Evolutionary conservation across 2,329 filamentous ascomycete species (phyloP), one percentile per base, ranked within the genome.

Genomic region (Hortaea werneckii): DNA sequence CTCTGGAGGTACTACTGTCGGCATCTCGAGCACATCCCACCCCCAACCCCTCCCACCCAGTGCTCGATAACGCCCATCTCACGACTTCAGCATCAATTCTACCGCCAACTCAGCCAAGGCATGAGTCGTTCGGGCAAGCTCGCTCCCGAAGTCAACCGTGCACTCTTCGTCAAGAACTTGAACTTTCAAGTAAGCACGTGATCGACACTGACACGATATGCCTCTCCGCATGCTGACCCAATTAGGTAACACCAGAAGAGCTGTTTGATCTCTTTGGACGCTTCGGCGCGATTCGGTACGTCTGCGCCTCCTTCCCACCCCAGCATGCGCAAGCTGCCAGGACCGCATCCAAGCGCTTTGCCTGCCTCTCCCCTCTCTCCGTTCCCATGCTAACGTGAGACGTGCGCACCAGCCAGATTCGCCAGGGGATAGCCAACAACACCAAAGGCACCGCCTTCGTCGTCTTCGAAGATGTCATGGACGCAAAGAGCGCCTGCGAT

Each of bases 381-480:
- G n/a, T n/a, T n/a, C n/a, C 39, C 10, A 41, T 29, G 40, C 13
- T 46, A 37, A 48, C 30, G 37, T 40, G 30, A 34, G 7, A 7
- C 7, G 30, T 34, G 30, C 30, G n/a, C 39, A 37, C 5, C 61
- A 95, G 90, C 65, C 92, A 98, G 82, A 94, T 98, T 65, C 90
- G 92, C 66, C 89, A 95, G 74, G 92, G 92, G 61, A 96, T 96
- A 65, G 87, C 90, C 59, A 88, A 83, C 72, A 90, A 92, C 69
- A 95, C 92, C 63, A 98, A 96, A 72, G 92, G 92, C 67, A 98
- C 92, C 44, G 92, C 90, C 57, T 98, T 95, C 70, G 92, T 98
- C 60, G 92, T 98, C 71, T 98, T 95, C 77, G 92, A 96, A 72
- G 92, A 98, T 78, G 90, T 96, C 58, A 85, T 92, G 79, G 92